Evolutionary conservation across 805 yeast species (phyloP).

Genomic region (Schwanniomyces pseudopolymorphus): DNA sequence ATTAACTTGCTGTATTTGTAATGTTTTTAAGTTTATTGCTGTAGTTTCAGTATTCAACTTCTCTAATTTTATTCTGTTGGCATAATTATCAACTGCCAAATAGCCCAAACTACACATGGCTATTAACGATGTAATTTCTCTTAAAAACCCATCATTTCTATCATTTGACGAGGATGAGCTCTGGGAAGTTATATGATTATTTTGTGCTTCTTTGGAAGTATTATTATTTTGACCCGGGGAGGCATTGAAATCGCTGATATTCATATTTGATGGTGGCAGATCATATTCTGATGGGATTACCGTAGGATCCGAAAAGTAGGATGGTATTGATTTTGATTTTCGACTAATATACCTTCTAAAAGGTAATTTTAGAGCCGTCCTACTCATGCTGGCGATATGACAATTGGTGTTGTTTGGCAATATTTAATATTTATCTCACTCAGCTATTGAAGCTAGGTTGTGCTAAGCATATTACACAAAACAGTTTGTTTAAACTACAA

Average conservation of each 20-base stretch:
- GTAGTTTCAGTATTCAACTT: slow-evolving; percentile 33
- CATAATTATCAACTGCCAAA: slow-evolving; percentile 53
- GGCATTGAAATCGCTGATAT: background rate
- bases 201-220: background rate
- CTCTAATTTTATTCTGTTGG: slow-evolving; percentile 37
- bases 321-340: slow-evolving; percentile 10
- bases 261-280: background rate
- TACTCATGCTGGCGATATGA: background rate
- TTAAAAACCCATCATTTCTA: slow-evolving; percentile 11
- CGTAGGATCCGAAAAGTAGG: slow-evolving; percentile 21
- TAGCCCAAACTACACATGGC: slow-evolving; percentile 46
- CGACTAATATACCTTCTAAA: slow-evolving; percentile 1
- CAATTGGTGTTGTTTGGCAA: background rate
- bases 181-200: background rate
- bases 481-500: background rate
- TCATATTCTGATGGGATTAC: slow-evolving; percentile 18
- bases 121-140: slow-evolving; percentile 42
- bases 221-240: background rate
- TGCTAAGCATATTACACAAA: background rate
- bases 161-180: background rate
- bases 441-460: background rate
- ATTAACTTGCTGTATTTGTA: slow-evolving; percentile 47
- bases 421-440: background rate
- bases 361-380: background rate
- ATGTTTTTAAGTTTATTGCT: slow-evolving; percentile 35